Conservation (phyloP, 2,329 filamentous ascomycete species). For the Trichoderma endophyticum region DNA sequence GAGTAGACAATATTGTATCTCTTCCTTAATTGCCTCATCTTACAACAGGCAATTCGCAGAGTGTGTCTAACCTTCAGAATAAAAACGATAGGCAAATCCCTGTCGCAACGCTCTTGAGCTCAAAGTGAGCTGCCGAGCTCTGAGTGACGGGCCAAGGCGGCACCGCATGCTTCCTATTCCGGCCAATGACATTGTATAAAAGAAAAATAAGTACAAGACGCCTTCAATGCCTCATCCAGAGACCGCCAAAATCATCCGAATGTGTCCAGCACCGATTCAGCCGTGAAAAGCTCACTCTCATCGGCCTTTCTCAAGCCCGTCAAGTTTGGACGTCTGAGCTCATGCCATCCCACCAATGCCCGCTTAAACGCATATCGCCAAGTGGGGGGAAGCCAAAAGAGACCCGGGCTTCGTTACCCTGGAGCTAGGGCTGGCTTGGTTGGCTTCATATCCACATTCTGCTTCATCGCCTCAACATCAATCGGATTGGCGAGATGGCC, state of each 20-base stretch:
- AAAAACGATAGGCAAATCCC: slow-evolving; percentile 25
- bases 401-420: not conserved
- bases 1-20: not conserved
- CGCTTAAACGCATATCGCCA: slow-evolving; percentile 15
- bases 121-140: slow-evolving; percentile 25
- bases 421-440: not conserved
- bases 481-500: slow-evolving; percentile 14
- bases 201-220: slow-evolving; percentile 5
- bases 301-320: not conserved
- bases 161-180: slow-evolving; percentile 27
- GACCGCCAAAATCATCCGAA: not conserved
- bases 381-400: not conserved
- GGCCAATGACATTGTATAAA: slow-evolving; percentile 25
- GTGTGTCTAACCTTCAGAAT: slow-evolving; percentile 24
- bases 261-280: not conserved
- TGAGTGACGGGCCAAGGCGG: slow-evolving; percentile 29
- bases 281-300: not conserved
- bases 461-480: not conserved
- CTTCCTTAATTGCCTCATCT: not conserved
- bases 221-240: not conserved
- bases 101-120: slow-evolving; percentile 25
- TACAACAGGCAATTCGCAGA: not conserved
- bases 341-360: slow-evolving; percentile 18
- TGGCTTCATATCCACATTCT: not conserved
- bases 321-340: not conserved